Evolutionary conservation across 139 green algal genomes (phyloP).

Genomic region (Chlorella sp.): DNA sequence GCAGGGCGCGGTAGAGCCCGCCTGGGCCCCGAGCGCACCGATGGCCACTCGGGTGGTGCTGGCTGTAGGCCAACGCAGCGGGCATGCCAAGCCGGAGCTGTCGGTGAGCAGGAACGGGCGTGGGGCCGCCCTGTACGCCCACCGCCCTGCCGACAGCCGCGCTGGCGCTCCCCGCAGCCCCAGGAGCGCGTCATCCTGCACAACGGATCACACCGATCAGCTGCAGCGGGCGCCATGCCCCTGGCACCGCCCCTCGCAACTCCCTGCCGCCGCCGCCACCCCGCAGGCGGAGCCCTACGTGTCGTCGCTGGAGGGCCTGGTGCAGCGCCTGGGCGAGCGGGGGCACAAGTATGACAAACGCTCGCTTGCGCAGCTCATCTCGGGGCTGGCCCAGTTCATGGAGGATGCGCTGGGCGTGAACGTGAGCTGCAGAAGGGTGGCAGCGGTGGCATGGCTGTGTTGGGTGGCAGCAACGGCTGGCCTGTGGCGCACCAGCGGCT

Average conservation of each 20-base stretch:
- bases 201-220: too few relatives aligned
- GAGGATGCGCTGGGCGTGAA: slow-evolving; percentile 83
- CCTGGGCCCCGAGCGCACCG: too few relatives aligned
- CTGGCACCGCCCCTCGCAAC: too few relatives aligned
- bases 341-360: slow-evolving; percentile 65
- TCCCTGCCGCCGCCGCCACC: too few relatives aligned
- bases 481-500: too few relatives aligned
- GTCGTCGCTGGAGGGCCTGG: slow-evolving; percentile 50
- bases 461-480: too few relatives aligned
- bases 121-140: too few relatives aligned
- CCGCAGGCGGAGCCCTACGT: slow-evolving; percentile 40
- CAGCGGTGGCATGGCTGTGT: neutral
- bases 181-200: too few relatives aligned
- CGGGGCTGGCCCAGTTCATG: slow-evolving; percentile 83
- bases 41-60: neutral
- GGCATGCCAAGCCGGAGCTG: slow-evolving; percentile 61
- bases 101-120: slow-evolving; percentile 8
- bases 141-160: too few relatives aligned
- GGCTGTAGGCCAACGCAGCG: slow-evolving; percentile 51
- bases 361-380: slow-evolving; percentile 60
- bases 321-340: slow-evolving; percentile 52
- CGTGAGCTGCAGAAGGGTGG: slow-evolving; percentile 26
- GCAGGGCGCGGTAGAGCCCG: too few relatives aligned
- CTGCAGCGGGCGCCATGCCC: too few relatives aligned
- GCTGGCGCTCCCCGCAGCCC: too few relatives aligned